A percentile compares a stretch with the other conserved stretches of the same genome.
These are phyloP conservation scores for Fusarium dimerum DNA, from an alignment of 2,329 filamentous ascomycete species.

Conservation along the genomic window DNA sequence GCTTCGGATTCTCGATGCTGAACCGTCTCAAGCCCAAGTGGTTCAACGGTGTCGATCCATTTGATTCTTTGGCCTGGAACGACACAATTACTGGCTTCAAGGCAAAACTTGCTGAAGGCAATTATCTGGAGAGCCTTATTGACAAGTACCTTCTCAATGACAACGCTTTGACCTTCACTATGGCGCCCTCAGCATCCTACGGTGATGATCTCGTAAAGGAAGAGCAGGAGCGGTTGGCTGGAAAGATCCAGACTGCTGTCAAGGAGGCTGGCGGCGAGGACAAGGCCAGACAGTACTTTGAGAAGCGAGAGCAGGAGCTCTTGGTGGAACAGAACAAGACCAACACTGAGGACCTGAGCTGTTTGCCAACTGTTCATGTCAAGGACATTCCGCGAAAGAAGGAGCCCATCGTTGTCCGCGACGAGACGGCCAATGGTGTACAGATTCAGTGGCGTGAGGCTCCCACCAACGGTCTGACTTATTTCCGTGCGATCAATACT, in stretches of 20 bases:
- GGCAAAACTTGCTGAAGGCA: conserved; percentile 68
- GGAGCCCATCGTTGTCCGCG: conserved; percentile 59
- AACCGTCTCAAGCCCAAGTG: conserved; percentile 87
- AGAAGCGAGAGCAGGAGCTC: conserved; percentile 76
- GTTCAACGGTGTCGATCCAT: conserved; percentile 95
- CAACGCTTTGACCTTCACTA: conserved; percentile 87
- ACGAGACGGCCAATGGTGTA: conserved; percentile 65
- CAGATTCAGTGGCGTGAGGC: conserved; percentile 89
- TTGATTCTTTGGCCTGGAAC: conserved; percentile 89
- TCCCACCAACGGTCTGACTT: conserved; percentile 92
- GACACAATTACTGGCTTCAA: conserved; percentile 85
- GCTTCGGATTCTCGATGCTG: conserved; percentile 89
- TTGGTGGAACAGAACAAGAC: conserved; percentile 82
- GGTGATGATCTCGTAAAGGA: conserved; percentile 73
- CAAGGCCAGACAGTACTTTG: conserved; percentile 70
- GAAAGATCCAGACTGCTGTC: conserved; percentile 71
- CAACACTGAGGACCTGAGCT: conserved; percentile 81
- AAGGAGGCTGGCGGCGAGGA: conserved; percentile 69
- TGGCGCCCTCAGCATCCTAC: conserved; percentile 81
- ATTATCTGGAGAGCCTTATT: conserved; percentile 81
- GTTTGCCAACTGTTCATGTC: conserved; percentile 84
- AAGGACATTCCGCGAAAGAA: conserved; percentile 83
- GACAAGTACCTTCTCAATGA: conserved; percentile 91
- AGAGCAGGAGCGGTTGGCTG: conserved; percentile 72
- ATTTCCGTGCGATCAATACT: conserved; percentile 86